Percentiles rank a stretch among this genome's conserved stretches.
Conservation (phyloP, 768 basidiomycete genomes). For the Baorangia bicolor region DNA sequence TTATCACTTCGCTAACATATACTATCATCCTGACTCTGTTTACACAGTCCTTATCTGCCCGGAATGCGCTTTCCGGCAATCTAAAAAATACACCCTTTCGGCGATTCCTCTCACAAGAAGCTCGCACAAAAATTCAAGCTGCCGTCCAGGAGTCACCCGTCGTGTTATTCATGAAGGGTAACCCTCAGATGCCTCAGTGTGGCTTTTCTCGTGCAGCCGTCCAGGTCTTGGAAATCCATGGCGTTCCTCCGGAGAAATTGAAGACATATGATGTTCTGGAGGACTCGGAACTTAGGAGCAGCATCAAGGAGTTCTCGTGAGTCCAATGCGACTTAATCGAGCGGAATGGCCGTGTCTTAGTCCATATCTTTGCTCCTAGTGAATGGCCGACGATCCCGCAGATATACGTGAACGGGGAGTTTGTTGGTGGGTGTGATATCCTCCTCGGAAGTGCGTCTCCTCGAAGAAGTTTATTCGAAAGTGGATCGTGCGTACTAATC, state of each 20-base stretch:
- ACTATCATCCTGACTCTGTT: not conserved
- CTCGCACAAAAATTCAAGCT: conserved; percentile 61
- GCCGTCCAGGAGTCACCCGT: conserved; percentile 77
- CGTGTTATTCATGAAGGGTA: conserved; percentile 99
- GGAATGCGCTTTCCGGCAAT: conserved; percentile 7
- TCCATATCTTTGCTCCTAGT: conserved; percentile 39
- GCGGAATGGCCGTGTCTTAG: not conserved
- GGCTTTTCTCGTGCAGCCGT: conserved; percentile 95
- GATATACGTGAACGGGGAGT: conserved; percentile 91
- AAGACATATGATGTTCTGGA: conserved; percentile 89
- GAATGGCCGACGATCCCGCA: conserved; percentile 99
- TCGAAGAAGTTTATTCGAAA: not conserved
- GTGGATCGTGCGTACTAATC: not conserved
- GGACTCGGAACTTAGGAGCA: conserved; percentile 76
- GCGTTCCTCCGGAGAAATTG: conserved; percentile 77
- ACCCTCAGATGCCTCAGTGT: conserved; percentile 80
- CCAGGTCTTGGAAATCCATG: conserved; percentile 84
- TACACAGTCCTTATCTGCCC: conserved; percentile 5
- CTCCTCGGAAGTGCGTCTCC: conserved; percentile 74
- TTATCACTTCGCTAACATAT: not conserved
- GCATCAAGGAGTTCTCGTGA: conserved; percentile 97
- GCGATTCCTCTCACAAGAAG: conserved; percentile 62
- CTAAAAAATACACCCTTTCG: conserved; percentile 13
- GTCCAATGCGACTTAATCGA: conserved; percentile 34
- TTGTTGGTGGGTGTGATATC: conserved; percentile 97